These are phyloP conservation scores for Paraconiothyrium brasiliense DNA, from an alignment of 2,329 filamentous ascomycete genomes.

Conservation along the genomic window DNA sequence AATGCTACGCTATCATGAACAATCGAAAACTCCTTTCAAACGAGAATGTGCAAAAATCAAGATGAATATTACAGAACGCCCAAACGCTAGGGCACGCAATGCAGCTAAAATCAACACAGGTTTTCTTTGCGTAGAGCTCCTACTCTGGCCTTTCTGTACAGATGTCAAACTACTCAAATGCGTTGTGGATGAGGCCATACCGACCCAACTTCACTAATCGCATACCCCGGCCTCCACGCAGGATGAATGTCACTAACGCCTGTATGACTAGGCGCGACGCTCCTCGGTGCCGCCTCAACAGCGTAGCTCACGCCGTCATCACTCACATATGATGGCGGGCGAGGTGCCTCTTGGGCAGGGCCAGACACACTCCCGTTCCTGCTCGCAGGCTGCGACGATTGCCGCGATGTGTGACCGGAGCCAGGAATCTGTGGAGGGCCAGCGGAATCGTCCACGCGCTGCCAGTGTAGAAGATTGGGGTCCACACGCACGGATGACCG, in stretches of 20 bases:
- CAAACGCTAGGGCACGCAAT: constrained; percentile 11
- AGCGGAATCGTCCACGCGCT: constrained; percentile 59
- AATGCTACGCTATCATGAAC: neutral
- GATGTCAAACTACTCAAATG: neutral
- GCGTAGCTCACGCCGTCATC: constrained; percentile 80
- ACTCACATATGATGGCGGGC: constrained; percentile 79
- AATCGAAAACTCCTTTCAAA: too few relatives aligned
- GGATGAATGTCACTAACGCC: constrained; percentile 49
- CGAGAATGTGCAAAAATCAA: neutral
- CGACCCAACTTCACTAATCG: constrained; percentile 34
- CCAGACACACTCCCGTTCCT: constrained; percentile 19
- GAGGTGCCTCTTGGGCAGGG: constrained; percentile 34
- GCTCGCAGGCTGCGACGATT: neutral
- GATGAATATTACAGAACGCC: neutral
- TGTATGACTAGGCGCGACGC: constrained; percentile 29
- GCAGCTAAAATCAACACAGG: neutral
- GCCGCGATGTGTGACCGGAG: neutral
- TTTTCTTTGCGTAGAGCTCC: too few relatives aligned
- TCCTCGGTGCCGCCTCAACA: constrained; percentile 67
- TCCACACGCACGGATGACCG: constrained; percentile 82
- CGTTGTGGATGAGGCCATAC: constrained; percentile 15
- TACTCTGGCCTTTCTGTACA: too few relatives aligned
- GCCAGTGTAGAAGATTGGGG: constrained; percentile 83
- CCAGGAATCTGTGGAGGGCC: neutral
- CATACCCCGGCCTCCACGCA: constrained; percentile 48